phyloP scores from a whole-genome alignment of 2,329 filamentous ascomycete genomes.

The Colletotrichum spinosum region DNA sequence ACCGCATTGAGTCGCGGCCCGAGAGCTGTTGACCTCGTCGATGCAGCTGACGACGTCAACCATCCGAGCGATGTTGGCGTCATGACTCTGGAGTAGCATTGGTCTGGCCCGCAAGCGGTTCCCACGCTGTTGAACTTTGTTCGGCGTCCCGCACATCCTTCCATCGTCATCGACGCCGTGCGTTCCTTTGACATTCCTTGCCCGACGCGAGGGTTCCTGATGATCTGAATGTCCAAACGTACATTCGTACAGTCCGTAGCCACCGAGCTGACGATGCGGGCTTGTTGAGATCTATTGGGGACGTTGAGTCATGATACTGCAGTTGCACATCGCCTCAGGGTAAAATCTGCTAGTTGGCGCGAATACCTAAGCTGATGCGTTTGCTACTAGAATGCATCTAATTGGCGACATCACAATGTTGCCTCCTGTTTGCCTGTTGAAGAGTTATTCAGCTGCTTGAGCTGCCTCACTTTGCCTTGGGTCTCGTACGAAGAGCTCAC shows the following conservation, averaged over 20 bases:
- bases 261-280: too few species aligned
- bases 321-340: too few species aligned
- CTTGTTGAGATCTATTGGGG: too few species aligned
- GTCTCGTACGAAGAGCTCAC: too few species aligned
- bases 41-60: slow-evolving; percentile 4
- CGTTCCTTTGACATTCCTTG: slow-evolving; percentile 1
- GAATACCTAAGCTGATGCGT: too few species aligned
- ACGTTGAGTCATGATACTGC: too few species aligned
- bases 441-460: too few species aligned
- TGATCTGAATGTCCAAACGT: not conserved
- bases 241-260: not conserved
- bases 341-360: too few species aligned
- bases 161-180: slow-evolving; percentile 30
- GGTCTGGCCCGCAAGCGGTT: slow-evolving; percentile 24
- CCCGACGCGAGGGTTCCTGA: not conserved
- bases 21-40: not conserved
- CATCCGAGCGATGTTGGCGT: not conserved
- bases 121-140: slow-evolving; percentile 18
- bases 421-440: too few species aligned
- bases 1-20: slow-evolving; percentile 11
- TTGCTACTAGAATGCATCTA: too few species aligned
- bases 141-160: not conserved
- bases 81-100: slow-evolving; percentile 10
- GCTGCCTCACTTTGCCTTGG: too few species aligned
- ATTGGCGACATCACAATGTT: too few species aligned